Evolutionary conservation across 768 basidiomycete genomes (phyloP).

Genomic region (Serendipita vermifera): DNA sequence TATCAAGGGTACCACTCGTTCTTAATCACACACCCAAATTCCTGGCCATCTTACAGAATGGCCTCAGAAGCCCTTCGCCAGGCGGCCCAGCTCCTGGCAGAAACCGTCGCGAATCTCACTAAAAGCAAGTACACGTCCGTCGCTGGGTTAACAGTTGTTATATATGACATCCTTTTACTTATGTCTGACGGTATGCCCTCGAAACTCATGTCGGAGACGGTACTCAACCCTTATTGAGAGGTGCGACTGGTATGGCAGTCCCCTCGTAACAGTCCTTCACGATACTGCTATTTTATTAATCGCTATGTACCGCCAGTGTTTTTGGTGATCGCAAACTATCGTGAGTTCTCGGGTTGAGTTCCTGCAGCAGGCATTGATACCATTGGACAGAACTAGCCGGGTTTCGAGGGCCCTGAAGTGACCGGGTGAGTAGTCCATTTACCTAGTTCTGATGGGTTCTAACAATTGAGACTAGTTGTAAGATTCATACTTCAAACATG

Average conservation of each 20-base stretch:
- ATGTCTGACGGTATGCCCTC: neutral
- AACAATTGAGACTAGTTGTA: neutral
- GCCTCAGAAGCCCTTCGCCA: no score
- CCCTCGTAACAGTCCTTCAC: neutral
- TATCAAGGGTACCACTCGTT: no score
- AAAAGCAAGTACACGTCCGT: constrained; percentile 5
- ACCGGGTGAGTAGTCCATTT: neutral
- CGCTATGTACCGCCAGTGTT: constrained; percentile 7
- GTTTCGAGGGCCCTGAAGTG: neutral
- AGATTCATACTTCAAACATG: neutral
- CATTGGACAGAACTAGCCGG: neutral
- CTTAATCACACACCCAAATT: no score
- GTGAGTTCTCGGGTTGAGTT: neutral
- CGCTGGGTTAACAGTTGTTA: neutral
- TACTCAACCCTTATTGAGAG: neutral
- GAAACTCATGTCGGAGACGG: neutral
- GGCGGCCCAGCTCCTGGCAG: neutral
- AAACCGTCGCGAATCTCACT: neutral
- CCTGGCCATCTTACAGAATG: no score
- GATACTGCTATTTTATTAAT: neutral
- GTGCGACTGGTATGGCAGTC: neutral
- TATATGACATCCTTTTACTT: constrained; percentile 1
- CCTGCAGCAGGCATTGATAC: neutral
- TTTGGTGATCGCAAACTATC: constrained; percentile 3
- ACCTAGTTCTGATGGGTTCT: neutral